Conservation (phyloP, 139 green algal species). For the Haematococcus sp. region DNA sequence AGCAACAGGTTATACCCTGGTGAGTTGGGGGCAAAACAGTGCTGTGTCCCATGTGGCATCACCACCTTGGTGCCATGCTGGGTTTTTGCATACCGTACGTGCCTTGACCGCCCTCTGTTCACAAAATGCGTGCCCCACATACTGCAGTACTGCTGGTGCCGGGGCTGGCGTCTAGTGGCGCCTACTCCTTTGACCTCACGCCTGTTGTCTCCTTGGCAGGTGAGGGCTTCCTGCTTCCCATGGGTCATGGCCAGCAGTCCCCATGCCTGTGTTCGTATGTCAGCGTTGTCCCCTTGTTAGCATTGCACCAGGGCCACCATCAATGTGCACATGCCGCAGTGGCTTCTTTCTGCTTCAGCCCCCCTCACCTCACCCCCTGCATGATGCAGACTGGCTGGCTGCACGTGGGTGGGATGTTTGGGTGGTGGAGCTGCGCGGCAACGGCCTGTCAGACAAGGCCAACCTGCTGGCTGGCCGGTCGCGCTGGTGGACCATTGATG, state of each 20-base stretch:
- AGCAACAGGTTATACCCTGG: neutral
- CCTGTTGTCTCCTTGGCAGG: conserved; percentile 29
- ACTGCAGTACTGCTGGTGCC: conserved; percentile 35
- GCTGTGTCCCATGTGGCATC: too few species aligned
- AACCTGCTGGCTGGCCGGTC: conserved; percentile 10
- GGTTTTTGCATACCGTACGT: neutral
- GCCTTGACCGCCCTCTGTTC: too few species aligned
- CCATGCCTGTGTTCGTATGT: too few species aligned
- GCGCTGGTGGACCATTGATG: conserved; percentile 44
- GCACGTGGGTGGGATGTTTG: conserved; percentile 48
- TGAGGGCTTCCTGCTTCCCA: too few species aligned
- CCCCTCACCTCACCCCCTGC: too few species aligned
- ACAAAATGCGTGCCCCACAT: too few species aligned
- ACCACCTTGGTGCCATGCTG: neutral
- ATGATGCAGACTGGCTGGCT: conserved; percentile 44
- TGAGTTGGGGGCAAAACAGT: too few species aligned
- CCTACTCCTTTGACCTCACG: conserved; percentile 49
- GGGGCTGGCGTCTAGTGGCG: conserved; percentile 39
- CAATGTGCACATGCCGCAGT: too few species aligned
- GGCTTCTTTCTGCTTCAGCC: too few species aligned
- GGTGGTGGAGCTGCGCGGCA: conserved; percentile 49
- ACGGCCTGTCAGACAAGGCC: conserved; percentile 47
- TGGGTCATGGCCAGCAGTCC: too few species aligned
- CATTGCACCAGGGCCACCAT: too few species aligned
- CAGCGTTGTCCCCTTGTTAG: too few species aligned